Evolutionary conservation across 176 grass and related monocot species (phyloP).

Genomic region (Aegilops umbellulata): DNA sequence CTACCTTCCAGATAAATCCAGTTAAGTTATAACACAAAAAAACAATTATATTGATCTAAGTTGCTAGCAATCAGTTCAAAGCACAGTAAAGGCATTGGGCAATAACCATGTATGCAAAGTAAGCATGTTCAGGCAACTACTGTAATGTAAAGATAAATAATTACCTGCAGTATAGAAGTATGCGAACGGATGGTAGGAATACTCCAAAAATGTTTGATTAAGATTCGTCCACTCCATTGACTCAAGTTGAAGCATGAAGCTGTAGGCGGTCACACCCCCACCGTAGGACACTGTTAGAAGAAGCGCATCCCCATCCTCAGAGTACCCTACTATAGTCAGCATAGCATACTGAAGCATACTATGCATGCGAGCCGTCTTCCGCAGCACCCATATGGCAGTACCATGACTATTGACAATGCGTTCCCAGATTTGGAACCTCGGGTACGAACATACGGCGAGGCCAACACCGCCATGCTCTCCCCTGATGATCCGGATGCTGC

Average conservation of each 20-base stretch:
- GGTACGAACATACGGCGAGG: background rate
- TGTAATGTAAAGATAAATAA: background rate
- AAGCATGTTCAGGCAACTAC: background rate
- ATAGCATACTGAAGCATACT: too few relatives aligned
- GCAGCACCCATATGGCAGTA: background rate
- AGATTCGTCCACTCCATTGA: background rate
- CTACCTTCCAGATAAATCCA: background rate
- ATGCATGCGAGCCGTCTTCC: background rate
- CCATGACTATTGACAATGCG: background rate
- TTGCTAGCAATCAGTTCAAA: background rate
- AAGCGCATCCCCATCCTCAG: background rate
- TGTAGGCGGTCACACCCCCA: too few relatives aligned
- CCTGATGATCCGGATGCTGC: background rate
- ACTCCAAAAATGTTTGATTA: background rate
- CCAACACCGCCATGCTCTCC: background rate
- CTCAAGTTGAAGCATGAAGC: background rate
- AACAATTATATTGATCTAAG: background rate
- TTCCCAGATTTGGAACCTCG: background rate
- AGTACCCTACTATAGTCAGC: background rate
- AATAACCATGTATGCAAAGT: background rate
- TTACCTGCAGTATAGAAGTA: background rate
- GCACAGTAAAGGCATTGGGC: background rate
- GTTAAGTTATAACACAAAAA: background rate
- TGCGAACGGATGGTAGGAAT: background rate
- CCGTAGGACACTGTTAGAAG: background rate